Conservation (phyloP, 345 rosid genomes). For the Arabidopsis thaliana region DNA sequence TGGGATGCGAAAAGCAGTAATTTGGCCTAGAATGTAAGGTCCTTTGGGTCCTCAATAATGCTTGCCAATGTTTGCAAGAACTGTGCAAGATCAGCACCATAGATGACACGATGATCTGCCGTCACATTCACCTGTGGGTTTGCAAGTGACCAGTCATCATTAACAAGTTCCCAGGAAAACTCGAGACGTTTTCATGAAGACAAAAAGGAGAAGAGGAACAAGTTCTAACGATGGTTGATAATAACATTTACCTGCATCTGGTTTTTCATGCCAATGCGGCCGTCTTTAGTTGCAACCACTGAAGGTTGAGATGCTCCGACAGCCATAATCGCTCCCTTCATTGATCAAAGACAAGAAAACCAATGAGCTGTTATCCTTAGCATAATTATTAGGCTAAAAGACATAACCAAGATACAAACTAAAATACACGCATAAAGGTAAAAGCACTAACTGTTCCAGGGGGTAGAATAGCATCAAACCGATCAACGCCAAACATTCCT, state of each 20-base stretch:
- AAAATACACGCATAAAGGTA: not conserved
- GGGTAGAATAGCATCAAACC: conserved; percentile 95
- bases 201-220: conserved; percentile 4
- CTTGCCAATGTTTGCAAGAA: conserved; percentile 92
- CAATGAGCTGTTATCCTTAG: conserved; percentile 15
- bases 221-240: conserved; percentile 4
- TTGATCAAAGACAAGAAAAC: conserved; percentile 23
- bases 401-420: not conserved
- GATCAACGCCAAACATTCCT: conserved; percentile 97
- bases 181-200: conserved; percentile 14
- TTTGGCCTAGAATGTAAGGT: conserved; percentile 68
- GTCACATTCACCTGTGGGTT: conserved; percentile 79
- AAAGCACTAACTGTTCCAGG: conserved; percentile 84
- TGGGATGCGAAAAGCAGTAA: conserved; percentile 11
- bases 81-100: conserved; percentile 91
- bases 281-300: conserved; percentile 82
- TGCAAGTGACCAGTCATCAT: conserved; percentile 29
- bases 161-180: conserved; percentile 20
- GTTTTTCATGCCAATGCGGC: conserved; percentile 87
- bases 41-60: conserved; percentile 86
- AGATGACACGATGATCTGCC: conserved; percentile 93
- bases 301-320: conserved; percentile 92
- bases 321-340: conserved; percentile 98
- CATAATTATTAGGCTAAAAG: not conserved
- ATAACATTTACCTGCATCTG: conserved; percentile 83